phyloP scores from a whole-genome alignment of 305 asterid species.

The Fraxinus platypoda region DNA sequence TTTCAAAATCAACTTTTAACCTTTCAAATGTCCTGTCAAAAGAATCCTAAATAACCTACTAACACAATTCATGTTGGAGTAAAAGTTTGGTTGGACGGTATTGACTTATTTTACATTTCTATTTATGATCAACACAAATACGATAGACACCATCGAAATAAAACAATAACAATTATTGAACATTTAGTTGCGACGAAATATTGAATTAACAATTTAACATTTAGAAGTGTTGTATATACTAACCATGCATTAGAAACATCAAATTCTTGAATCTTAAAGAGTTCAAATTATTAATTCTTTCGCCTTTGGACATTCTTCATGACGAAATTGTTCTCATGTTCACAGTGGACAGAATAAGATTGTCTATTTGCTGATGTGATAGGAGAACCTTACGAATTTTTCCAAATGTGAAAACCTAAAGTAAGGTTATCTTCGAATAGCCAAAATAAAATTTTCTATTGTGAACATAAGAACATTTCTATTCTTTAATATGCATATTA shows the following conservation, averaged over 20 bases:
- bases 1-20: too few species aligned
- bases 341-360: too few species aligned
- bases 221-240: too few species aligned
- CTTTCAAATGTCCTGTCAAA: not conserved
- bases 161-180: not conserved
- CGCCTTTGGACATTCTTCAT: slow-evolving; percentile 19
- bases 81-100: not conserved
- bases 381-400: too few species aligned
- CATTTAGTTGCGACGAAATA: too few species aligned
- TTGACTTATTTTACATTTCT: not conserved
- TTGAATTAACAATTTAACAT: not conserved
- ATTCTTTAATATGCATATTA: slow-evolving; percentile 15
- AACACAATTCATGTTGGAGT: not conserved
- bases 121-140: not conserved
- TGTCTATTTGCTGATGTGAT: too few species aligned
- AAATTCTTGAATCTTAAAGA: slow-evolving; percentile 8
- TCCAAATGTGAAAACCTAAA: too few species aligned
- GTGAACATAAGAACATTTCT: too few species aligned
- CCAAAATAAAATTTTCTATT: too few species aligned
- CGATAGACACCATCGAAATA: not conserved
- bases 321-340: not conserved
- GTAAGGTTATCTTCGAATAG: too few species aligned
- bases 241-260: not conserved
- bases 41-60: not conserved
- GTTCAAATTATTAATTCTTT: slow-evolving; percentile 9